Base-by-base conservation (phyloP, 768 basidiomycete genomes). In the Amanita jacksonii region DNA sequence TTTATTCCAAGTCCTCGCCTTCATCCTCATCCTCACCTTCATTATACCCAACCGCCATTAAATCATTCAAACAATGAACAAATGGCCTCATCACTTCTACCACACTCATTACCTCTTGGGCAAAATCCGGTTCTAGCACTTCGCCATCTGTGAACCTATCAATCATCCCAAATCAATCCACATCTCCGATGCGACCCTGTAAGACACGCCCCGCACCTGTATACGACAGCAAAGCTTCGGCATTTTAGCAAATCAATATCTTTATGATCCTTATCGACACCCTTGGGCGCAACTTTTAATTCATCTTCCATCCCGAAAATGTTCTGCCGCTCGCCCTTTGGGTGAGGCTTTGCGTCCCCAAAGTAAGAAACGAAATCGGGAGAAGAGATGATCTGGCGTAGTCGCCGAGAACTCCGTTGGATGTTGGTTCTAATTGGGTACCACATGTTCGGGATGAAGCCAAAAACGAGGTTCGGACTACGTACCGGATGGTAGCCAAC, bases 181-280 rank as follows among this genome's bases (percentile, higher is more conserved):
- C 27, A 28, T 6, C 27, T 6, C 12, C 6, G 6, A 28, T 12
- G 27, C 27, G 6, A 28, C 27, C 6, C 27, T 6, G 27, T 12
- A 28, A 28, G n/a, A n/a, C n/a, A n/a, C n/a, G n/a, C n/a, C n/a
- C n/a, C 27, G 27, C 27, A 28, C 27, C 58, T 57, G 50, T 80
- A 72, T 0, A 72, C 57, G 2, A 93, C 87, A 2, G 73, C 80
- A 25, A 89, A 77, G 13, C 81, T 79, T 19, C 90, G 77, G 48
- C 86, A 82, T 61, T 87, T 88, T 49, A 99, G 64, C 39, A 98
- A 63, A 59, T 94, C 93, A 51, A 99, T 97, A 57, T 97, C 90
- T 60, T 83, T 86, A 48, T 97, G 91, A 23, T 72, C 72, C 62
- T 91, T 98, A 41, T 76, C 75, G 7, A 94, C 64, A 0, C 91